Conservation (phyloP, 2,329 filamentous ascomycete genomes). For the Ilyonectria mors-panacis region DNA sequence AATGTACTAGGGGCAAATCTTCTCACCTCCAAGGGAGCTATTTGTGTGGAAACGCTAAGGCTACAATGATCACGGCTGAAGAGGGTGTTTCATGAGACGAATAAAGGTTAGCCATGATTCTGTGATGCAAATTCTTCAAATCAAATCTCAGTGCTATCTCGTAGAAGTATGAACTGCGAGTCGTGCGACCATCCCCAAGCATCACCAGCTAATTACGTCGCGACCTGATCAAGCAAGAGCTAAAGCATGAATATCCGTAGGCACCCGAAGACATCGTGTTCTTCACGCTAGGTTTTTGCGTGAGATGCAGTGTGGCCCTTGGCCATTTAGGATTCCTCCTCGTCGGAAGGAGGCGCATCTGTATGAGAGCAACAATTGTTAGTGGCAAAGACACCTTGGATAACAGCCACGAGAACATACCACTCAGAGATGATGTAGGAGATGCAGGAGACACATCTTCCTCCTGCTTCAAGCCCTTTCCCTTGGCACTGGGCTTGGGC, state of each 20-base stretch:
- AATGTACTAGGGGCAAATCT: not conserved
- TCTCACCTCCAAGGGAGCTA: not conserved
- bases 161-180: constrained; percentile 1
- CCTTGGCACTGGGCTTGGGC: constrained; percentile 31
- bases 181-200: constrained; percentile 7
- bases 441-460: constrained; percentile 30
- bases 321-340: constrained; percentile 26
- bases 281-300: not conserved
- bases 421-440: constrained; percentile 36
- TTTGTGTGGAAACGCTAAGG: not conserved
- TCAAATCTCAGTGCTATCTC: constrained; percentile 4
- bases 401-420: constrained; percentile 26
- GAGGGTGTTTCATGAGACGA: not conserved
- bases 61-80: not conserved
- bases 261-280: not conserved
- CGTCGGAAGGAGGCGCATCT: constrained; percentile 39
- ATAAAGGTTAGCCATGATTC: not conserved
- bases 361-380: not conserved
- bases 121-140: constrained; percentile 5
- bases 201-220: constrained; percentile 3
- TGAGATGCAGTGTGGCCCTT: not conserved
- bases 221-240: constrained; percentile 7
- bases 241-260: constrained; percentile 1
- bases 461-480: constrained; percentile 43
- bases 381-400: not conserved